Evolutionary conservation across 2,329 filamentous ascomycete species (phyloP).

Genomic region (Trichoderma koningiopsis): DNA sequence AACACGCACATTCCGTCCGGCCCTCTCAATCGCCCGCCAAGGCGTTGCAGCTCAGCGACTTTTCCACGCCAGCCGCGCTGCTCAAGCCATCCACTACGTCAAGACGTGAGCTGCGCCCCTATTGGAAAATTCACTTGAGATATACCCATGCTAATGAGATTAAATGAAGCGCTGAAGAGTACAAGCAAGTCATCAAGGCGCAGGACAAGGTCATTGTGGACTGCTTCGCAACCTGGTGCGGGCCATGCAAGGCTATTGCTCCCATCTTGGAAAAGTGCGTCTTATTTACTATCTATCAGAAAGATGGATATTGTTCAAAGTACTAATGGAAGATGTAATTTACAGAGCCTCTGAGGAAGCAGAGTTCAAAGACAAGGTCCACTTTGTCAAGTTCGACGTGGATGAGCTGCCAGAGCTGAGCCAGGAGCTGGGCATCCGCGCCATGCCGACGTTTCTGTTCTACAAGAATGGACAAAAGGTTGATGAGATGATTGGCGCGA

Average conservation of each 20-base stretch:
- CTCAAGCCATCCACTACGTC: constrained; percentile 50
- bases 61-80: constrained; percentile 44
- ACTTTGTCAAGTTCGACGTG: constrained; percentile 89
- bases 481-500: constrained; percentile 75
- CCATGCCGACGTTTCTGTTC: constrained; percentile 88
- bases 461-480: constrained; percentile 78
- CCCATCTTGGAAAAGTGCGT: constrained; percentile 58
- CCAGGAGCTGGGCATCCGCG: constrained; percentile 74
- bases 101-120: constrained; percentile 36
- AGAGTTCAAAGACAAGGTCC: constrained; percentile 58
- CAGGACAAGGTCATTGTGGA: constrained; percentile 72
- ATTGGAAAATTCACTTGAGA: too few species aligned
- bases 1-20: constrained; percentile 24
- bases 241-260: constrained; percentile 87
- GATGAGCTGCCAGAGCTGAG: constrained; percentile 76
- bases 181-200: constrained; percentile 54
- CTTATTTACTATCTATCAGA: background rate
- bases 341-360: constrained; percentile 41
- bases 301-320: background rate
- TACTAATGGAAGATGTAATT: background rate
- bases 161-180: constrained; percentile 58
- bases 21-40: constrained; percentile 30
- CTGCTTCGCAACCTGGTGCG: constrained; percentile 89
- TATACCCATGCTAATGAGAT: background rate
- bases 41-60: constrained; percentile 25